Conservation (phyloP, 78 protist genomes). For the Acrasis kona region DNA sequence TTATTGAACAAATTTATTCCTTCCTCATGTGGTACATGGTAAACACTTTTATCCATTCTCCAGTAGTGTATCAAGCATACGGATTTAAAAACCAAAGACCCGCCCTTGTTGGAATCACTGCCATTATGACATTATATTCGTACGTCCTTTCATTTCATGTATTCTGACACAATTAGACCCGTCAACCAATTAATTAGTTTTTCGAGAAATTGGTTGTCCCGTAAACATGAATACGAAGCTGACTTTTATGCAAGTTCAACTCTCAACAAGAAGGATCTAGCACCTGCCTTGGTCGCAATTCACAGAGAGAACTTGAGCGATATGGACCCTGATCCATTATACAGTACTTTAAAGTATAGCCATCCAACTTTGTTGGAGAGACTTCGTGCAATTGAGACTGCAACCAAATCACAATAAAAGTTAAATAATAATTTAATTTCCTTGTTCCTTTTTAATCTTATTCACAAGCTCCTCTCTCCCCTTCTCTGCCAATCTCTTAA, state of each 20-base stretch:
- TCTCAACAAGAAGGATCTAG: neutral
- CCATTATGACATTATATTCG: too few species aligned
- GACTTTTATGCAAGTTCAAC: slow-evolving; percentile 11
- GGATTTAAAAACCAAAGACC: too few species aligned
- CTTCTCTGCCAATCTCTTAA: too few species aligned
- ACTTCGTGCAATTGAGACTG: neutral
- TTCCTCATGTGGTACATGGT: slow-evolving; percentile 19
- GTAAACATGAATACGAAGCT: slow-evolving; percentile 57
- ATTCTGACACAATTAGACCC: slow-evolving; percentile 41
- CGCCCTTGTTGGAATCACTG: too few species aligned
- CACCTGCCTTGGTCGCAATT: neutral
- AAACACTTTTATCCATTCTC: slow-evolving; percentile 27
- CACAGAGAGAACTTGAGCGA: neutral
- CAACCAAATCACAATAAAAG: too few species aligned
- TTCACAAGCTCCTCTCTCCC: too few species aligned
- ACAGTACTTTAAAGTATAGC: neutral
- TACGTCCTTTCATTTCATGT: slow-evolving; percentile 37
- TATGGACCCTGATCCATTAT: neutral
- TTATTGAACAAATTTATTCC: slow-evolving; percentile 1
- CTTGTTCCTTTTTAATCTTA: too few species aligned
- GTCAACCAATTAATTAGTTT: slow-evolving; percentile 25
- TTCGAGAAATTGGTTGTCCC: slow-evolving; percentile 21
- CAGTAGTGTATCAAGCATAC: slow-evolving; percentile 34
- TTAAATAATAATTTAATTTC: too few species aligned
- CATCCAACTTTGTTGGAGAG: slow-evolving; percentile 18